Evolutionary conservation across 1,139 yeast genomes (phyloP), one percentile per base, ranked within the genome.

Genomic region (Wickerhamiella pararugosa): DNA sequence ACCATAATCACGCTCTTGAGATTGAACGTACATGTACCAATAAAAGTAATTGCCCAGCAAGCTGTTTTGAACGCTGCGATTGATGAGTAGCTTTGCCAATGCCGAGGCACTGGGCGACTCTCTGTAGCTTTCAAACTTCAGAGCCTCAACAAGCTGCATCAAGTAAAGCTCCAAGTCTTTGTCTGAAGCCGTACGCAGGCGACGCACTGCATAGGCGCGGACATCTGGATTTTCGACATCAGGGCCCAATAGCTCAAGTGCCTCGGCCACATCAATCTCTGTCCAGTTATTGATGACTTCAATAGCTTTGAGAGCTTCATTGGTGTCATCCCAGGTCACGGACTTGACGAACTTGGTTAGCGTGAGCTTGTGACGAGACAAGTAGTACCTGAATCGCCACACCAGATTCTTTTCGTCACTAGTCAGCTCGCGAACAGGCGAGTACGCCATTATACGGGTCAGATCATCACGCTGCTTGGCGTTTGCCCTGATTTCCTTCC

Each of bases 11-110:
- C 76, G 79, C 50, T 84, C 94, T 51, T 76, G 79, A 32, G 83
- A 73, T 54, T 87, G 96, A 1, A 92, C 94, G 51, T 78, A 79
- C 40, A 90, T 72, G 55, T 79, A 84, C 97, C 98, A 90, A 56
- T 84, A 87, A 48, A 90, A 76, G 56, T 73, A 84, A 54, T 79
- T 86, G 0, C 94, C 93, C 30, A 90, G 63, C 11, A 71, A 65
- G 25, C 73, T 72, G 55, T 79, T 80, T 27, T 71, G 67, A 1
- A 79, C 68, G 0, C 94, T 78, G 41, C 90, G 67, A 30, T 76
- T 76, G 37, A 87, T 79, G 37, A 92, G 64, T 55, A 90, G 87
- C 46, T 73, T 73, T 0, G 94, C 92, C 44, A 87, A 63, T 5
- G 92, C 86, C 2, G 67, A 60, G 41, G 56, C 54, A 8, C 49